Percentiles rank a stretch among this genome's conserved stretches.
Evolutionary conservation across 768 basidiomycete genomes (phyloP).

Genomic region (Candolleomyces aberdarensis): DNA sequence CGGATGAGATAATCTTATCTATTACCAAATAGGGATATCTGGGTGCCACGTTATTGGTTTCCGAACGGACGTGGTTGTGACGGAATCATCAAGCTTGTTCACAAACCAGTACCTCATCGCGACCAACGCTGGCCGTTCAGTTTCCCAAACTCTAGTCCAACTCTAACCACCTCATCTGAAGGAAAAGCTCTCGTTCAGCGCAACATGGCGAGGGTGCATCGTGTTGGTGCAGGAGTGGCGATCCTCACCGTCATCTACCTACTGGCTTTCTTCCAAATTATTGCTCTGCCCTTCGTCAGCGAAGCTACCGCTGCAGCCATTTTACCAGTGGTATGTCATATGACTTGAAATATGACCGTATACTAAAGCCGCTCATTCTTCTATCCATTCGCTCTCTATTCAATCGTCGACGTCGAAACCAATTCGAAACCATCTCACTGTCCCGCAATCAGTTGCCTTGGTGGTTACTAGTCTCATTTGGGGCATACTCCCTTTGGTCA

Average conservation of each 20-base stretch:
- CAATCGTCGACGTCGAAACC: neutral
- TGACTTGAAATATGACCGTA: neutral
- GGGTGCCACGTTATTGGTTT: neutral
- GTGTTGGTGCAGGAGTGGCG: constrained; percentile 44
- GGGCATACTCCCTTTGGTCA: constrained; percentile 74
- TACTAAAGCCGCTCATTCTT: too few species aligned
- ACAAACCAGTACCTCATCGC: neutral
- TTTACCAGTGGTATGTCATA: constrained; percentile 54
- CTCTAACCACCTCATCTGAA: neutral
- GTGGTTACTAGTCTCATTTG: constrained; percentile 79
- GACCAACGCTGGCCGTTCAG: too few species aligned
- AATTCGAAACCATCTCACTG: neutral
- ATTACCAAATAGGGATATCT: neutral
- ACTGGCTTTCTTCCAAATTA: constrained; percentile 49
- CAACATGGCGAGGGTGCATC: constrained; percentile 60
- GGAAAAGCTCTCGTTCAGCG: too few species aligned
- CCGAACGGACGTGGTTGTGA: neutral
- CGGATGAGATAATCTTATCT: constrained; percentile 2
- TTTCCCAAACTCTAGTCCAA: neutral
- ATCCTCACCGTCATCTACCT: constrained; percentile 49
- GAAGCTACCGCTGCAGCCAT: constrained; percentile 43
- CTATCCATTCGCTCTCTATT: neutral
- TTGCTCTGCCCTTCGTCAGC: constrained; percentile 55
- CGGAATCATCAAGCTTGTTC: neutral
- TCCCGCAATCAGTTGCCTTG: constrained; percentile 58